Conservation (phyloP, 192 early-diverging fungal species). For the Backusella tarrabulga region DNA sequence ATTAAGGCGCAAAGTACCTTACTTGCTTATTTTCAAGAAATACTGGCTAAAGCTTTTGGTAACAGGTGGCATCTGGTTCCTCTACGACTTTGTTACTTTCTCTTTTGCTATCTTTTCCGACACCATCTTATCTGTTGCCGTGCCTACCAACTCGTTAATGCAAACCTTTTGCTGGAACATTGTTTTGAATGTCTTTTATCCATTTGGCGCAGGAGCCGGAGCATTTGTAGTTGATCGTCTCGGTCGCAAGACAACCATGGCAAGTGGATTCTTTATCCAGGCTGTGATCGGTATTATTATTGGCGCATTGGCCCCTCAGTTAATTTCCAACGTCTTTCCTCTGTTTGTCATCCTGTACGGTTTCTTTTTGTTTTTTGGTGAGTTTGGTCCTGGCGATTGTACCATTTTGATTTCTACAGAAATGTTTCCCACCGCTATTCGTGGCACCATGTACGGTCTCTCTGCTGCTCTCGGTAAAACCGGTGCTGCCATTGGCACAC, state of each 20-base stretch:
- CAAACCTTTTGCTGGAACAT: slow-evolving; percentile 52
- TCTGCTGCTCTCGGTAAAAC: slow-evolving; percentile 47
- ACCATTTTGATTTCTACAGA: slow-evolving; percentile 45
- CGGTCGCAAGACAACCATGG: slow-evolving; percentile 52
- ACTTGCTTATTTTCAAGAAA: slow-evolving; percentile 44
- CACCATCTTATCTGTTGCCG: slow-evolving; percentile 22
- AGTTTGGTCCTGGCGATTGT: slow-evolving; percentile 56
- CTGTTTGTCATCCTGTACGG: slow-evolving; percentile 58
- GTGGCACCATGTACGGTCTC: slow-evolving; percentile 50
- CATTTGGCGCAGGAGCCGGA: slow-evolving; percentile 47
- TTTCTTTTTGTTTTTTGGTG: slow-evolving; percentile 50
- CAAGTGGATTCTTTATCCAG: slow-evolving; percentile 49
- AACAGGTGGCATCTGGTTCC: slow-evolving; percentile 45
- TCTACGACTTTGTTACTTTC: slow-evolving; percentile 42
- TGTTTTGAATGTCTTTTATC: slow-evolving; percentile 51
- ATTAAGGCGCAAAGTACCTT: slow-evolving; percentile 47
- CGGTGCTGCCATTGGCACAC: slow-evolving; percentile 45
- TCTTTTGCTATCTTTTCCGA: slow-evolving; percentile 36
- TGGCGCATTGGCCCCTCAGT: slow-evolving; percentile 38
- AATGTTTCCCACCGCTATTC: slow-evolving; percentile 52
- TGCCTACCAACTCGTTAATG: slow-evolving; percentile 37
- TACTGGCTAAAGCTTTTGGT: slow-evolving; percentile 53
- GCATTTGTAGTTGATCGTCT: slow-evolving; percentile 41
- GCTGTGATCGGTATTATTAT: slow-evolving; percentile 43
- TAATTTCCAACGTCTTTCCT: slow-evolving; percentile 36